Base-by-base conservation (phyloP, 2,329 filamentous ascomycete genomes). In the Aspergillus hiratsukae region DNA sequence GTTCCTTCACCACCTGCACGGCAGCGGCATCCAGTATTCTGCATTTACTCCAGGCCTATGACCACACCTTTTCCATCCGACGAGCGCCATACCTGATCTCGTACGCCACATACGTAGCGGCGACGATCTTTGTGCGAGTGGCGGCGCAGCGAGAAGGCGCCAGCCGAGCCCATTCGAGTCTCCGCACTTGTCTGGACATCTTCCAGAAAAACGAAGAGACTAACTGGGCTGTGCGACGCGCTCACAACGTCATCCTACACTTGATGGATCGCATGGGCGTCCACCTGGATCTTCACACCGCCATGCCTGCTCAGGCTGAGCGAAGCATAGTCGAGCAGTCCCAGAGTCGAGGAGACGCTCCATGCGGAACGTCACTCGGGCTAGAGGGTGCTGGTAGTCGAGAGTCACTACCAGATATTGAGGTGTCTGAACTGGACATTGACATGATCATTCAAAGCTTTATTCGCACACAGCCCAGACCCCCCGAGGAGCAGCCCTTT, bases 31-130 rank as follows among this genome's bases (percentile, higher is more conserved):
- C 70, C 9, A 70, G 72, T 14, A 82, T 82, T 3, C 73, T 75
- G 14, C 65, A 69, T 3, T 64, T 83, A 0, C 61, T 82, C 0
- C 72, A 74, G 21, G 68, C 72, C 4, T 82, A 82, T 48, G 72
- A 80, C 25, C 66, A 68, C 29, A 69, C 74, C 0, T 83, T 80
- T 43, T 78, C 75, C 1, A 71, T 81, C 1, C 68, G 72, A 10
- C 67, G 75, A 10, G 78, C 81, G 0, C 81, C 81, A 0, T 83
- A 83, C 54, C 67, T 83, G 1, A 65, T 68, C 2, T 81, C 79
- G 0, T 84, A 84, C 62, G 80, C 82, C 0, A 82, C 79, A 0
- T 84, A 83, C 56, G 80, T 83, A 0, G 76, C 76, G 3, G 80
- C 80, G 0, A 83, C 80, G 0, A 82, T 83, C 19, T 76, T 80